Evolutionary conservation across 441 rosid species (phyloP).

Genomic region (Pelargonium australe): DNA sequence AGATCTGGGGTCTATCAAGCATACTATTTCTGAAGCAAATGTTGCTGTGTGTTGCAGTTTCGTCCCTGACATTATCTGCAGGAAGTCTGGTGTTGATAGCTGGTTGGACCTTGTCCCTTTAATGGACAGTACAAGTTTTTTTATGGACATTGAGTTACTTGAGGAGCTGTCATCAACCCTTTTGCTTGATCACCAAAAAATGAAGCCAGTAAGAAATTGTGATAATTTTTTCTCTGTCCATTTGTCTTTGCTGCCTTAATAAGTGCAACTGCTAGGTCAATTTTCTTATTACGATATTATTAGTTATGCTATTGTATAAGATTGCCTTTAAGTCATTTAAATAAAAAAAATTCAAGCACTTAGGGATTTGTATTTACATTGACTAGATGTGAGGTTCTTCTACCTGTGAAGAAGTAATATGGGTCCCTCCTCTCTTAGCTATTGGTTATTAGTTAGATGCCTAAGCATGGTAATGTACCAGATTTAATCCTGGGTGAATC

Average conservation of each 20-base stretch:
- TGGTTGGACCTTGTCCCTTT: constrained; percentile 55
- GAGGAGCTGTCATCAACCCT: constrained; percentile 42
- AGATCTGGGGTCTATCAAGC: constrained; percentile 25
- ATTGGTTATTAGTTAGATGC: no score
- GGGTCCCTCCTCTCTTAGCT: no score
- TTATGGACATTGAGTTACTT: constrained; percentile 65
- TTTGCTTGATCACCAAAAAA: constrained; percentile 32
- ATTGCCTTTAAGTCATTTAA: neutral
- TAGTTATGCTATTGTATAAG: neutral
- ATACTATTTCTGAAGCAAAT: constrained; percentile 25
- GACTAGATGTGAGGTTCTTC: no score
- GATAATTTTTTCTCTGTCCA: no score
- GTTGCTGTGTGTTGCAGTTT: constrained; percentile 50
- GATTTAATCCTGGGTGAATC: no score
- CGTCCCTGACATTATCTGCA: constrained; percentile 47
- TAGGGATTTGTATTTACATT: no score
- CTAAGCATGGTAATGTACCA: no score
- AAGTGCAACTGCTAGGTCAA: no score
- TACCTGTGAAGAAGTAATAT: no score
- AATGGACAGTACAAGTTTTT: constrained; percentile 57
- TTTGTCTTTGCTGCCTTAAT: neutral
- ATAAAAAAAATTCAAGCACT: no score
- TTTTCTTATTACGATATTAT: no score
- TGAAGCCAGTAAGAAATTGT: constrained; percentile 39
- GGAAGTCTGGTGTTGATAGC: constrained; percentile 41